phyloP scores from a whole-genome alignment of 345 rosid species.

The Camelina neglecta region DNA sequence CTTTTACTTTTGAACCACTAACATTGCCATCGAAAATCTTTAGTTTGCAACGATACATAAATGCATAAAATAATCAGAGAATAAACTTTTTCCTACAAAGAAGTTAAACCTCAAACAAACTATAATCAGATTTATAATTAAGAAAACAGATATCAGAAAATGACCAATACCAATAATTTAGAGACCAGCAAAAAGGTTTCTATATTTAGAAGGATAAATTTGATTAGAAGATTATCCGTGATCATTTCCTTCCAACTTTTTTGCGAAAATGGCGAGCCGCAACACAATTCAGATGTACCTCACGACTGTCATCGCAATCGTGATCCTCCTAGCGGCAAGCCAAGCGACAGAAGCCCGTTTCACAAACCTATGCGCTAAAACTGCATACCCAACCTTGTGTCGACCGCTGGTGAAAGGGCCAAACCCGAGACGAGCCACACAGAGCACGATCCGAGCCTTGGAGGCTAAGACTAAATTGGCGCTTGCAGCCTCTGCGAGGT shows the following conservation, averaged over 20 bases:
- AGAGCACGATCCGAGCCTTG: slow-evolving; percentile 25
- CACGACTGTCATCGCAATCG: slow-evolving; percentile 5
- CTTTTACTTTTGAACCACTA: too few relatives aligned
- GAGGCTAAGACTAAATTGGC: slow-evolving; percentile 29
- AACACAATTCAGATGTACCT: slow-evolving; percentile 26
- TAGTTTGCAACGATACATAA: neutral
- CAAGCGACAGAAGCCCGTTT: slow-evolving; percentile 27
- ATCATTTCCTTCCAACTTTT: slow-evolving; percentile 2
- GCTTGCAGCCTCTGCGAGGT: slow-evolving; percentile 2
- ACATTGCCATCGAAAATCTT: neutral
- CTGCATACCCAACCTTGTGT: slow-evolving; percentile 40
- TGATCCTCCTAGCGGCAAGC: slow-evolving; percentile 10
- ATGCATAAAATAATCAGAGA: neutral
- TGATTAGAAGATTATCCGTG: slow-evolving; percentile 3
- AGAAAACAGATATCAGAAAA: slow-evolving; percentile 17
- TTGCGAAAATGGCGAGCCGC: slow-evolving; percentile 28
- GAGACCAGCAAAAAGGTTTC: slow-evolving; percentile 11
- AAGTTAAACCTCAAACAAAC: slow-evolving; percentile 37
- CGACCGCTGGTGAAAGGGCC: slow-evolving; percentile 29
- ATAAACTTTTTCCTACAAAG: slow-evolving; percentile 20
- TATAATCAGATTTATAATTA: neutral
- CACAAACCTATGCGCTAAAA: slow-evolving; percentile 25
- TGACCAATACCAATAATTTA: slow-evolving; percentile 19
- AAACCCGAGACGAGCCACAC: slow-evolving; percentile 37
- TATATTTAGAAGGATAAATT: slow-evolving; percentile 17